These are phyloP conservation scores for Debaryomyces maramus DNA, from an alignment of 805 yeast species.

Conservation along the genomic window DNA sequence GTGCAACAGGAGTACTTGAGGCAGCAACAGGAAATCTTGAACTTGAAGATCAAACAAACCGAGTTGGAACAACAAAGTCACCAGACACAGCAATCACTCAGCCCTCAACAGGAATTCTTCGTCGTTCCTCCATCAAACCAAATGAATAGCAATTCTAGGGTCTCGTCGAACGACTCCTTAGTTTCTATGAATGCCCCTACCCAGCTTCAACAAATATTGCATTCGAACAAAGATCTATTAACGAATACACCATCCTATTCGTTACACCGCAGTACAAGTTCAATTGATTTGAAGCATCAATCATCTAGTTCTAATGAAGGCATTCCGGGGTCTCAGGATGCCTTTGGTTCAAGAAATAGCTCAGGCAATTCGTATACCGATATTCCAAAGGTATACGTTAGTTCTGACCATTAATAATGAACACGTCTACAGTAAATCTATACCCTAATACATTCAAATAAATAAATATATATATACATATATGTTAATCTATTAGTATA, in stretches of 20 bases:
- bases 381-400: slow-evolving; percentile 12
- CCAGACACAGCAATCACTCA: background rate
- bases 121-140: slow-evolving; percentile 5
- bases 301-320: too few relatives aligned
- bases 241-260: background rate
- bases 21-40: slow-evolving; percentile 37
- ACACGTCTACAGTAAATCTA: background rate
- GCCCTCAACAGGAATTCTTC: slow-evolving; percentile 2
- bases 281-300: background rate
- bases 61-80: slow-evolving; percentile 4
- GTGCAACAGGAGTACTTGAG: slow-evolving; percentile 38
- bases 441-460: background rate
- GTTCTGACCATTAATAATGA: slow-evolving; percentile 8
- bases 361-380: background rate
- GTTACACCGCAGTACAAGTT: background rate
- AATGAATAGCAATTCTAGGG: slow-evolving; percentile 7
- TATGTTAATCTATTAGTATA: background rate
- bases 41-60: slow-evolving; percentile 12
- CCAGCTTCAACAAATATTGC: slow-evolving; percentile 10
- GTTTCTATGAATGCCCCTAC: slow-evolving; percentile 8
- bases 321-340: background rate
- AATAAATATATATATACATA: background rate
- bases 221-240: slow-evolving; percentile 5
- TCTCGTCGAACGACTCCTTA: slow-evolving; percentile 12
- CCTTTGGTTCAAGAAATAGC: background rate